Evolutionary conservation across 305 asterid genomes (phyloP).

Genomic region (Fraxinus nigra): DNA sequence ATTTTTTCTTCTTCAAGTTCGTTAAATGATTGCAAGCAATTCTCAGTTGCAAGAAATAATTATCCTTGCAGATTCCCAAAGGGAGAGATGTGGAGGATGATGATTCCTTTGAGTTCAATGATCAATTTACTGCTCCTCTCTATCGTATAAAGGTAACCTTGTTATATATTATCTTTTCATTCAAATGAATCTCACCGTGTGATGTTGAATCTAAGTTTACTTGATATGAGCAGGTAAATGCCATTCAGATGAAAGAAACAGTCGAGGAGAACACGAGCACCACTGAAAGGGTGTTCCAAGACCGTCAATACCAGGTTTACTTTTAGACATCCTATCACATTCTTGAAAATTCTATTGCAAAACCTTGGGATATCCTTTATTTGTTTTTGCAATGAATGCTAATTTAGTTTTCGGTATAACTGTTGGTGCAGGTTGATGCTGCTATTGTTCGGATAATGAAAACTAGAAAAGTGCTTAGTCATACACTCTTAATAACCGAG

Average conservation of each 20-base stretch:
- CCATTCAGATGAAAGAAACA: slow-evolving; percentile 65
- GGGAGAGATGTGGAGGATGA: slow-evolving; percentile 92
- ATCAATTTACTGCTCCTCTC: slow-evolving; percentile 42
- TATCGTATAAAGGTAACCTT: slow-evolving; percentile 79
- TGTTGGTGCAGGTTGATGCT: slow-evolving; percentile 67
- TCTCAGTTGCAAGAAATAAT: slow-evolving; percentile 17
- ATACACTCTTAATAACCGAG: slow-evolving; percentile 61
- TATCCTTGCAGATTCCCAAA: slow-evolving; percentile 68
- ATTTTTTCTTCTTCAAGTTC: slow-evolving; percentile 1
- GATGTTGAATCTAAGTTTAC: slow-evolving; percentile 19
- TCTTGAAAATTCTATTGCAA: slow-evolving; percentile 26
- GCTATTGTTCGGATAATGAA: slow-evolving; percentile 64
- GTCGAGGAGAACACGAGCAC: slow-evolving; percentile 58
- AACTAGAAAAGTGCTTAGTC: slow-evolving; percentile 61
- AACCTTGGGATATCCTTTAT: slow-evolving; percentile 21
- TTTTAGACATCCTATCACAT: neutral
- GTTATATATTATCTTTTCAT: neutral
- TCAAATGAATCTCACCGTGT: neutral
- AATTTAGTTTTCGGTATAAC: slow-evolving; percentile 10
- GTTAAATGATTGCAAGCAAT: neutral
- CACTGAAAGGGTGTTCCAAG: slow-evolving; percentile 56
- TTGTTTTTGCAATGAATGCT: slow-evolving; percentile 4
- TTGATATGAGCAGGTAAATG: slow-evolving; percentile 69
- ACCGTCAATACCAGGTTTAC: slow-evolving; percentile 55
- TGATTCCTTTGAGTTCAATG: slow-evolving; percentile 52